Evolutionary conservation across 169 alveolate genomes (phyloP).

Genomic region (Plasmodium sp.): DNA sequence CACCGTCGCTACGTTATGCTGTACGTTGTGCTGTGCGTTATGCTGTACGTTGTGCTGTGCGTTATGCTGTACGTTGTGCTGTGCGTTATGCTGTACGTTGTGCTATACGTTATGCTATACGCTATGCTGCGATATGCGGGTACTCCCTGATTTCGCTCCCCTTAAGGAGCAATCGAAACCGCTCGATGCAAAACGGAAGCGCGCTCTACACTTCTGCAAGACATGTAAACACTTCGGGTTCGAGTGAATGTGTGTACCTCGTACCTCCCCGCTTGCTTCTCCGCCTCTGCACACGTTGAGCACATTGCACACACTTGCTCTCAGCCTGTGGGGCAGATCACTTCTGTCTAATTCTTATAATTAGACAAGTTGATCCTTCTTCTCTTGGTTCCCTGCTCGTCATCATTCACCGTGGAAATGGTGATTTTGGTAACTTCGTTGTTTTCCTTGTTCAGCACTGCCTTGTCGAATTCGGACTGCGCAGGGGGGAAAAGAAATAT

Average conservation of each 20-base stretch:
- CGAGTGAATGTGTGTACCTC: background rate
- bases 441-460: conserved; percentile 25
- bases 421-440: conserved; percentile 41
- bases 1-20: background rate
- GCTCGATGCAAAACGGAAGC: background rate
- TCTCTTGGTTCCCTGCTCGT: conserved; percentile 36
- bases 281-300: background rate
- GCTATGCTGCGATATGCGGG: background rate
- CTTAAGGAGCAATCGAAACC: background rate
- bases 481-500: background rate
- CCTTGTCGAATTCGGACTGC: conserved; percentile 69
- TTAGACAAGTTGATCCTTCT: conserved; percentile 65
- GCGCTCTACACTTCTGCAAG: background rate
- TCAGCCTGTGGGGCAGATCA: background rate
- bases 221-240: background rate
- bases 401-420: conserved; percentile 12
- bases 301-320: background rate
- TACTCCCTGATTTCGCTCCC: background rate
- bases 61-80: background rate
- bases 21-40: background rate
- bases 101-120: background rate
- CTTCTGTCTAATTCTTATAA: conserved; percentile 17
- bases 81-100: background rate
- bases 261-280: background rate
- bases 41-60: background rate